These are phyloP conservation scores for Malassezia dermatis DNA, from an alignment of 1,284 basidiomycete genomes.

Conservation along the genomic window DNA sequence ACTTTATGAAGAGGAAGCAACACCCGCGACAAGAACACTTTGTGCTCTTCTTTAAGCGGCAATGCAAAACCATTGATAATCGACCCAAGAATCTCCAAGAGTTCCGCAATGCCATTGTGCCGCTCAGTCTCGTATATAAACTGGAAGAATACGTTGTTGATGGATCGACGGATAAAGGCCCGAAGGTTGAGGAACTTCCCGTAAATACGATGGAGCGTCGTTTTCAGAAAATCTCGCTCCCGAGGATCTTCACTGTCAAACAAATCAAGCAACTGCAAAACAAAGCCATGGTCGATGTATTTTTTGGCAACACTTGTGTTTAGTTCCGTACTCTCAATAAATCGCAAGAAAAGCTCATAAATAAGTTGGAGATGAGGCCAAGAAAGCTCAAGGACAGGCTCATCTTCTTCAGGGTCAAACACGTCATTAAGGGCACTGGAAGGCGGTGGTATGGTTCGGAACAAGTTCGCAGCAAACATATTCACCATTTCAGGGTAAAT, in stretches of 20 bases:
- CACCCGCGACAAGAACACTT: slow-evolving; percentile 91
- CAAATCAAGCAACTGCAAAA: slow-evolving; percentile 84
- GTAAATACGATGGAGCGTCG: slow-evolving; percentile 95
- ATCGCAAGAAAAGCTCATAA: slow-evolving; percentile 99
- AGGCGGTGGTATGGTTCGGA: slow-evolving; percentile 97
- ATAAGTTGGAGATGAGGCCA: slow-evolving; percentile 99
- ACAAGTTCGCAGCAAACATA: slow-evolving; percentile 85
- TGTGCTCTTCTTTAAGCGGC: slow-evolving; percentile 98
- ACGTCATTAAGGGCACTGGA: slow-evolving; percentile 96
- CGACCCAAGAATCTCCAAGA: slow-evolving; percentile 93
- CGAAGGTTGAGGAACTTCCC: slow-evolving; percentile 98
- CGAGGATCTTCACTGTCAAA: slow-evolving; percentile 98
- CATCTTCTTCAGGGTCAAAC: slow-evolving; percentile 98
- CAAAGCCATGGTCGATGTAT: slow-evolving; percentile 93
- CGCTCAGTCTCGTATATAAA: slow-evolving; percentile 98
- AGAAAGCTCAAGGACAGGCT: slow-evolving; percentile 93
- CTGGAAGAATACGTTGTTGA: slow-evolving; percentile 99
- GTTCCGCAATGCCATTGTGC: slow-evolving; percentile 97
- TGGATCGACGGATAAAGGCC: slow-evolving; percentile 94
- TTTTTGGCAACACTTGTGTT: slow-evolving; percentile 96
- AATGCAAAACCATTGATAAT: slow-evolving; percentile 99
- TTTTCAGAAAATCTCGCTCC: slow-evolving; percentile 98
- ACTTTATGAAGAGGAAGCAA: slow-evolving; percentile 96
- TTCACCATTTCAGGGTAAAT: slow-evolving; percentile 98
- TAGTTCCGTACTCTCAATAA: slow-evolving; percentile 95